phyloP scores from a whole-genome alignment of 2,329 filamentous ascomycete genomes.

The Metarhizium album region DNA sequence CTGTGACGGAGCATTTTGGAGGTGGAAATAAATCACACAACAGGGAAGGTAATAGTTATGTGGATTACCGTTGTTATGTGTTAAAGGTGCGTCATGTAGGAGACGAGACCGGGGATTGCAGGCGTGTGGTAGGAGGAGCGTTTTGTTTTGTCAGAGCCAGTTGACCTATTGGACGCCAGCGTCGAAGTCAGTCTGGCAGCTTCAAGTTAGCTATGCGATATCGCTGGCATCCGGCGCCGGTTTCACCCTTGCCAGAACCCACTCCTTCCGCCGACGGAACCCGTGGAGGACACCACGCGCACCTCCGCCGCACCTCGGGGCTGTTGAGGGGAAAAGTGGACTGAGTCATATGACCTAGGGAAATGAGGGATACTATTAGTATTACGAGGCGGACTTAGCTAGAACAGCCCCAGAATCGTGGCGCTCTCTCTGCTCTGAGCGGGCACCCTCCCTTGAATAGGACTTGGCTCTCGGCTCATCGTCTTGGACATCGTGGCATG shows the following conservation, averaged over 20 bases:
- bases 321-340: no score
- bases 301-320: no score
- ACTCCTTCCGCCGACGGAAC: conserved; percentile 6
- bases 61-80: not conserved
- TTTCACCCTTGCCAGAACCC: conserved; percentile 2
- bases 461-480: conserved; percentile 2
- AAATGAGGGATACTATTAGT: no score
- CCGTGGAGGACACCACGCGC: conserved; percentile 3
- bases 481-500: not conserved
- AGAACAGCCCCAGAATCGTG: no score
- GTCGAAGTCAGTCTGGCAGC: not conserved
- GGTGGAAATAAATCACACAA: not conserved
- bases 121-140: conserved; percentile 11
- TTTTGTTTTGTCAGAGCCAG: conserved; percentile 9
- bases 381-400: no score
- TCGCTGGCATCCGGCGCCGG: conserved; percentile 5
- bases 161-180: not conserved
- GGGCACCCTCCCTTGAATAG: not conserved
- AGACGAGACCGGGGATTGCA: conserved; percentile 1
- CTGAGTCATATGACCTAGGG: no score
- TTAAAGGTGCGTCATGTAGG: not conserved
- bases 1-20: conserved; percentile 20
- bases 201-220: conserved; percentile 8
- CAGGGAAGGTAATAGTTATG: not conserved
- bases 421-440: no score